Base-by-base conservation (phyloP, 345 rosid genomes). In the Arabis alpina region DNA sequence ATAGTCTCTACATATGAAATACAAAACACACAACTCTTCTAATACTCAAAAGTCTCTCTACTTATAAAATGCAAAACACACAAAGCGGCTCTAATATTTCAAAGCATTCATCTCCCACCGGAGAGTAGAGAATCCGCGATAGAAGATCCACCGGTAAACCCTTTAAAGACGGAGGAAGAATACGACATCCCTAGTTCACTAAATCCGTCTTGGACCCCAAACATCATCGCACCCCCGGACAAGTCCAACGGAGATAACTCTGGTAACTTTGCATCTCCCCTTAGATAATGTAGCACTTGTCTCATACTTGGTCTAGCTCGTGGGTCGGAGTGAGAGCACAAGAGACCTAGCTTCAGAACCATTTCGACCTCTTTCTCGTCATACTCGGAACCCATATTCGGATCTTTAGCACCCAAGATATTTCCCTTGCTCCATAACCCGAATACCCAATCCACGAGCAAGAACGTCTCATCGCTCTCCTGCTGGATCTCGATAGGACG, bases 391-490 rank as follows among this genome's bases (percentile, higher is more conserved):
- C 68, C 72, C 76, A 76, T 58, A n/a, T 80, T 86, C 0, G 74
- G 63, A 75, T 91, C 97, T 19, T 75, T 81, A 37, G 83, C 82
- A 10, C 77, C 88, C 8, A 86, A 84, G 23, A 84, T 66, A 43
- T 64, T 76, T 10, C 90, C 89, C 16, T 55, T 73, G 64, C 41
- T 75, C 74, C 86, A 89, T 42, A 62, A 80, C 16, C 79, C 90
- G 85, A 91, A 88, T 1, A 85, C 97, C 91, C 88, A 84, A 75
- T 93, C 98, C 78, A 93, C 90, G 54, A 91, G 72, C 37, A 76
- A 34, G 56, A 70, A 76, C 19, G 76, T 71, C 49, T 76, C 80
- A 13, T 76, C 79, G 1, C 13, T 64, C 13, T 8, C 45, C 0
- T 34, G 39, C 34, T 52, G 80, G 0, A 82, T 80, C 73, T 91